A percentile compares a stretch with the other conserved stretches of the same genome.
Evolutionary conservation across 371 early-diverging fungal species (phyloP).

Genomic region (Mucor lusitanicus): DNA sequence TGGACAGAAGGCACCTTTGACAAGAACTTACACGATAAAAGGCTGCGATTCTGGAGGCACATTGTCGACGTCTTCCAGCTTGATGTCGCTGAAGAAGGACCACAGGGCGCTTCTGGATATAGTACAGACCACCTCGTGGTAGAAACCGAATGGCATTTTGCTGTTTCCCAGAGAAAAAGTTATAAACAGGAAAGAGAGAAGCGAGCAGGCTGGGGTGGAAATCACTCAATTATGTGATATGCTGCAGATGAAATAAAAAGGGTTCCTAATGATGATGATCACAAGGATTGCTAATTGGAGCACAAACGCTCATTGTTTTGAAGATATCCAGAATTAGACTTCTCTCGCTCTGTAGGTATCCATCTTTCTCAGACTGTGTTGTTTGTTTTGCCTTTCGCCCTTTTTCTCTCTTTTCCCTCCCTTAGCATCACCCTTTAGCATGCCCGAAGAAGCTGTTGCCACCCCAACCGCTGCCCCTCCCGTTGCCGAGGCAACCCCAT

Average conservation of each 20-base stretch:
- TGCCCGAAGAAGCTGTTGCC: background rate
- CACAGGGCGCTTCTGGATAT: slow-evolving; percentile 51
- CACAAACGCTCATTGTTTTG: background rate
- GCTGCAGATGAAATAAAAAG: background rate
- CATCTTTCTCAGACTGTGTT: background rate
- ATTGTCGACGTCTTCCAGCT: slow-evolving; percentile 40
- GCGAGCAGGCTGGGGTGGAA: background rate
- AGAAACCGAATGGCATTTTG: slow-evolving; percentile 49
- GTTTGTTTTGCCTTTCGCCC: background rate
- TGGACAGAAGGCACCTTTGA: background rate
- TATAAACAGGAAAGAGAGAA: background rate
- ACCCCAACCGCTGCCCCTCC: background rate
- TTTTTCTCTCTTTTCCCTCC: background rate
- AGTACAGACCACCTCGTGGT: slow-evolving; percentile 44
- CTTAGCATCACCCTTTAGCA: too few species aligned
- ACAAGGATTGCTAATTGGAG: background rate
- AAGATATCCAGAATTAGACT: background rate
- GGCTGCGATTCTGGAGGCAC: slow-evolving; percentile 39
- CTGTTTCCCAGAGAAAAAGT: background rate
- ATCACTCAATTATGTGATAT: background rate
- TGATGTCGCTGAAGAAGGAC: slow-evolving; percentile 49
- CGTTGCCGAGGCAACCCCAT: background rate
- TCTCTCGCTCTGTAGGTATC: background rate
- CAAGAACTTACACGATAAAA: slow-evolving; percentile 36
- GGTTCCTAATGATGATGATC: background rate